Evolutionary conservation across 225 moss, liverwort and hornwort genomes (phyloP).

Genomic region (Sphagnum tenellum): DNA sequence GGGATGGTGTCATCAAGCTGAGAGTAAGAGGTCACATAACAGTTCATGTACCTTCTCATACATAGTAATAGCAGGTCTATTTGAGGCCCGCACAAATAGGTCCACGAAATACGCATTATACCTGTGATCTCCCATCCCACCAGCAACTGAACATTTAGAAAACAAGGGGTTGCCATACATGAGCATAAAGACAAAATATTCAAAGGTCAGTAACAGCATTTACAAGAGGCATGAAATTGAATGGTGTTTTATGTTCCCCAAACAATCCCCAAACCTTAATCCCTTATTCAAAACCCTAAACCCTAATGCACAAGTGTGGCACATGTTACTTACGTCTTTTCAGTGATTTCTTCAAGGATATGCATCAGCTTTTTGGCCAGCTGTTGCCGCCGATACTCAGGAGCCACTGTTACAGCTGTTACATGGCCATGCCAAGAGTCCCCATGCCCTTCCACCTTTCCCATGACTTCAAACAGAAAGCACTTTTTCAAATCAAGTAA

Average conservation of each 20-base stretch:
- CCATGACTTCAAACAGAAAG: conserved; percentile 36
- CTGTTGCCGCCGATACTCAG: conserved; percentile 69
- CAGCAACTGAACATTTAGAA: too few relatives aligned
- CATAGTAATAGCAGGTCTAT: conserved; percentile 60
- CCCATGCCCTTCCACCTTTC: conserved; percentile 73
- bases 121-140: conserved; percentile 3
- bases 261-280: too few relatives aligned
- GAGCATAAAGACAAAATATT: too few relatives aligned
- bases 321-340: conserved; percentile 36
- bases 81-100: conserved; percentile 69
- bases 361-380: conserved; percentile 73
- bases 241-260: too few relatives aligned
- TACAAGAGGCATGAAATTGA: too few relatives aligned
- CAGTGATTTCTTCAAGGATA: conserved; percentile 69
- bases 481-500: too few relatives aligned
- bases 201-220: too few relatives aligned
- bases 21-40: neutral
- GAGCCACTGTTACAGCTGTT: conserved; percentile 63
- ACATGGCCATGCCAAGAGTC: conserved; percentile 82
- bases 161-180: too few relatives aligned
- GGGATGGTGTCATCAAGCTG: too few relatives aligned
- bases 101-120: conserved; percentile 68
- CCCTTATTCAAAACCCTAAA: too few relatives aligned
- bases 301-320: too few relatives aligned
- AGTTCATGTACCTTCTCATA: conserved; percentile 44